These are phyloP conservation scores for Plasmodium cynomolgi DNA, from an alignment of 169 alveolate species.

Conservation along the genomic window DNA sequence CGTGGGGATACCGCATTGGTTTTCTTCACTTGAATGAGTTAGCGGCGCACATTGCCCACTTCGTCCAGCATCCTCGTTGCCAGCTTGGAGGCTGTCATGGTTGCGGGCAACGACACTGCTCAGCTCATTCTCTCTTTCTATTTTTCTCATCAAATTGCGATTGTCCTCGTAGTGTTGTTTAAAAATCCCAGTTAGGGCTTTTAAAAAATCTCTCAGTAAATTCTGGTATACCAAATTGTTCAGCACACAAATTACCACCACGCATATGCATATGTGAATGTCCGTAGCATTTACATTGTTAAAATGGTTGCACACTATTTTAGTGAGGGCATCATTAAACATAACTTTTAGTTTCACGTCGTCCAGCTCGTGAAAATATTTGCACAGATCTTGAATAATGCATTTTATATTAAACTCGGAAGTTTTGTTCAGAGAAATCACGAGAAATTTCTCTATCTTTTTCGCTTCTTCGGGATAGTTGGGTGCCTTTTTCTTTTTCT, in stretches of 20 bases:
- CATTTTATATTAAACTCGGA: slow-evolving; percentile 70
- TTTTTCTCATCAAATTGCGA: slow-evolving; percentile 11
- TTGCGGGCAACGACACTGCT: neutral
- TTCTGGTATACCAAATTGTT: slow-evolving; percentile 44
- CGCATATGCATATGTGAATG: slow-evolving; percentile 58
- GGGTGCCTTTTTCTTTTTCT: slow-evolving; percentile 3
- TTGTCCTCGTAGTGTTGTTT: slow-evolving; percentile 29
- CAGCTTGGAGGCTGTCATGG: neutral
- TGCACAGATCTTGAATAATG: slow-evolving; percentile 58
- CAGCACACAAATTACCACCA: slow-evolving; percentile 32
- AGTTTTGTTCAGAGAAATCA: slow-evolving; percentile 41
- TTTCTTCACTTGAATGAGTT: neutral
- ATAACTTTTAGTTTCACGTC: slow-evolving; percentile 6
- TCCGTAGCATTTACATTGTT: slow-evolving; percentile 56
- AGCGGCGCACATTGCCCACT: neutral
- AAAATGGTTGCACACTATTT: slow-evolving; percentile 24
- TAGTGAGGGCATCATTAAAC: slow-evolving; percentile 14
- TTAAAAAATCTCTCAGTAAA: slow-evolving; percentile 48
- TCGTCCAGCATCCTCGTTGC: neutral
- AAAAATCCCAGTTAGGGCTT: slow-evolving; percentile 9
- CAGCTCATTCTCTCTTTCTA: slow-evolving; percentile 56
- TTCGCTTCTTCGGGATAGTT: slow-evolving; percentile 27
- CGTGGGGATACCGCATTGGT: neutral
- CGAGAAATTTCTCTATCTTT: slow-evolving; percentile 63
- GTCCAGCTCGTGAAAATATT: slow-evolving; percentile 56